Conservation (phyloP, 1,284 basidiomycete genomes). For the Xerocomus minutiporus region DNA sequence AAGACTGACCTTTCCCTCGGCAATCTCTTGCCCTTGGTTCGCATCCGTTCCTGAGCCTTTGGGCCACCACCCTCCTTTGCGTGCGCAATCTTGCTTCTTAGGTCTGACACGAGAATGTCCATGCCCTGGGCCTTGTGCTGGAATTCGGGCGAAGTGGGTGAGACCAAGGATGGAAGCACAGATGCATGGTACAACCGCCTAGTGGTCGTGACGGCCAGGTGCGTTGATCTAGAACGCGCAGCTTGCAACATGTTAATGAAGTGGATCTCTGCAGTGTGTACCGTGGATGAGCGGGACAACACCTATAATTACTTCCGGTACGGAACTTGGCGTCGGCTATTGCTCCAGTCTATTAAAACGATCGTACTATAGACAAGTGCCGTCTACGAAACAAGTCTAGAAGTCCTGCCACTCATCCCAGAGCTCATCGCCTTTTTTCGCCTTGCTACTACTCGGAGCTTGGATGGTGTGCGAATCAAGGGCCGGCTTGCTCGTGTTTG, state of each 20-base stretch:
- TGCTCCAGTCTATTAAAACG: constrained; percentile 6
- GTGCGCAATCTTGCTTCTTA: constrained; percentile 54
- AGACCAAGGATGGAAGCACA: constrained; percentile 67
- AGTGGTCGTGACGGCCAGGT: constrained; percentile 4
- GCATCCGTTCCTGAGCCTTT: constrained; percentile 75
- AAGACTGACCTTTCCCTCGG: constrained; percentile 73
- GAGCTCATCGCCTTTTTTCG: constrained; percentile 45
- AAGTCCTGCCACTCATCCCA: constrained; percentile 82
- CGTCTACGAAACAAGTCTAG: constrained; percentile 32
- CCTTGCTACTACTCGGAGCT: constrained; percentile 22
- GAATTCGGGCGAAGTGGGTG: constrained; percentile 68
- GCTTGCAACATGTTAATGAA: constrained; percentile 20
- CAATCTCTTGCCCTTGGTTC: constrained; percentile 78
- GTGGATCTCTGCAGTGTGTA: neutral
- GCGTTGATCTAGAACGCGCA: constrained; percentile 15
- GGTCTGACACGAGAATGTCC: constrained; percentile 60
- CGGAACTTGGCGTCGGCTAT: constrained; percentile 21
- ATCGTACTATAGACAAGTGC: neutral
- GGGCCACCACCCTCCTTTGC: constrained; percentile 60
- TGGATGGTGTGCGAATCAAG: constrained; percentile 21
- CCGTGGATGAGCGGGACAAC: neutral
- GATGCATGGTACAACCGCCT: constrained; percentile 55
- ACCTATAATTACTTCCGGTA: constrained; percentile 11
- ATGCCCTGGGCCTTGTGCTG: constrained; percentile 59
- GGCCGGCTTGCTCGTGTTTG: constrained; percentile 19